A percentile compares a stretch with the other conserved stretches of the same genome.
These are phyloP conservation scores for Amylocystis lapponica DNA, from an alignment of 768 basidiomycete species.

Conservation along the genomic window DNA sequence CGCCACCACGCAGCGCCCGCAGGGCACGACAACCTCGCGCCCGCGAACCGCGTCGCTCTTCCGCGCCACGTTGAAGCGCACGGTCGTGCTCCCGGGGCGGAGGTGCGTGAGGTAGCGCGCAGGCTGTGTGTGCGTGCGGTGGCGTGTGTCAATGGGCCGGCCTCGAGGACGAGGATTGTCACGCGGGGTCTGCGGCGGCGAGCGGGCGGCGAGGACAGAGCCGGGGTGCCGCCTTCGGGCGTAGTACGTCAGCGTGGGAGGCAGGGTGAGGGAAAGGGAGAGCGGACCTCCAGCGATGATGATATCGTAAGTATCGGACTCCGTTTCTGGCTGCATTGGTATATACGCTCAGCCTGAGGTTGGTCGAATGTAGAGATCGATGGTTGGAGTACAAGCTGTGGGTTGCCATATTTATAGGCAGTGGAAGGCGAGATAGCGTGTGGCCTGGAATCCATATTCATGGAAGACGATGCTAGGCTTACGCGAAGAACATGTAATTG, in stretches of 20 bases:
- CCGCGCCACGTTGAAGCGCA: slow-evolving; percentile 35
- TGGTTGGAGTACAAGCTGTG: too few species aligned
- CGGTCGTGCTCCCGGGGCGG: slow-evolving; percentile 29
- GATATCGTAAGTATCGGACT: slow-evolving; percentile 44
- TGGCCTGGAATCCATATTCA: too few species aligned
- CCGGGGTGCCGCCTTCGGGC: slow-evolving; percentile 42
- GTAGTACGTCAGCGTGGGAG: not conserved
- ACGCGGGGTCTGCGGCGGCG: slow-evolving; percentile 43
- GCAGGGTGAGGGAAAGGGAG: not conserved
- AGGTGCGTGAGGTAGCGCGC: slow-evolving; percentile 41
- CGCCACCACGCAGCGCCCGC: slow-evolving; percentile 58
- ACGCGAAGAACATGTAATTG: too few species aligned
- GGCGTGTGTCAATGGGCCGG: slow-evolving; percentile 47
- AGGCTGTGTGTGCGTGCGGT: slow-evolving; percentile 45
- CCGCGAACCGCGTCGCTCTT: slow-evolving; percentile 38
- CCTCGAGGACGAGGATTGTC: slow-evolving; percentile 56
- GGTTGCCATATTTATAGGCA: too few species aligned
- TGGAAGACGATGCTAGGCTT: too few species aligned
- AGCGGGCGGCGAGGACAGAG: slow-evolving; percentile 53
- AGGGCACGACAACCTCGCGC: slow-evolving; percentile 36
- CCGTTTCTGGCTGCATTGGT: too few species aligned
- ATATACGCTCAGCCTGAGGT: too few species aligned
- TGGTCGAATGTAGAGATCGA: too few species aligned
- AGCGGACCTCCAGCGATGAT: slow-evolving; percentile 52
- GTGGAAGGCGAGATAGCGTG: too few species aligned